These are phyloP conservation scores for Amanita phalloides DNA, from an alignment of 768 basidiomycete species.

Conservation along the genomic window DNA sequence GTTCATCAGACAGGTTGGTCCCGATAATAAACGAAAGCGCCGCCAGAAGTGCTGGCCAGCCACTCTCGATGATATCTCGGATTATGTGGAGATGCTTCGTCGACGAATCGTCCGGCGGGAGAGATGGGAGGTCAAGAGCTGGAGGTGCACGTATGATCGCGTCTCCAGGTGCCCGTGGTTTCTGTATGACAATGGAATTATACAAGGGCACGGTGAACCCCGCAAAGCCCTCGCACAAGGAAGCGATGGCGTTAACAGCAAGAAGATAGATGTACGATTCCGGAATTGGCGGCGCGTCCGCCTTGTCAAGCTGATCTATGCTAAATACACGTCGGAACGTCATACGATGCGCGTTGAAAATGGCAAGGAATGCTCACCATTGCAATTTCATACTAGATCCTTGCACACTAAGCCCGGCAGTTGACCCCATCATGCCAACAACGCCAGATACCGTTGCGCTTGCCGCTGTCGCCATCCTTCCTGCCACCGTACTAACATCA, in stretches of 20 bases:
- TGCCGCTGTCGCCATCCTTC: conserved; percentile 75
- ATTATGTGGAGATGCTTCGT: conserved; percentile 53
- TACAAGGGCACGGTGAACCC: conserved; percentile 69
- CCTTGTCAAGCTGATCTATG: conserved; percentile 97
- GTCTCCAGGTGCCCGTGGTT: conserved; percentile 51
- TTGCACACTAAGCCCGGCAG: conserved; percentile 61
- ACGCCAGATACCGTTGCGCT: conserved; percentile 79
- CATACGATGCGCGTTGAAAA: background rate
- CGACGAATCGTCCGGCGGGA: conserved; percentile 38
- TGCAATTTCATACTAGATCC: conserved; percentile 81
- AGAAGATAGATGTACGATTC: conserved; percentile 92
- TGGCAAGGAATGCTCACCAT: conserved; percentile 45
- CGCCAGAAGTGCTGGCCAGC: conserved; percentile 90
- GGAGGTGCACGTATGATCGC: conserved; percentile 61
- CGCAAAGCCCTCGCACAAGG: conserved; percentile 80
- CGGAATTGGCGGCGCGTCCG: conserved; percentile 87
- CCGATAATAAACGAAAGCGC: conserved; percentile 82
- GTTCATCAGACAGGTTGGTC: conserved; percentile 85
- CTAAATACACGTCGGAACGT: conserved; percentile 26
- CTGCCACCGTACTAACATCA: conserved; percentile 61
- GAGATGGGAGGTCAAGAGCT: conserved; percentile 49
- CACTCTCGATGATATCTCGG: conserved; percentile 70
- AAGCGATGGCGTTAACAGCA: conserved; percentile 77
- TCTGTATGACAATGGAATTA: conserved; percentile 55
- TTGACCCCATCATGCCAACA: conserved; percentile 74